A percentile compares a stretch with the other conserved stretches of the same genome.
Evolutionary conservation across 768 basidiomycete species (phyloP).

Genomic region (Amyloporia xantha): DNA sequence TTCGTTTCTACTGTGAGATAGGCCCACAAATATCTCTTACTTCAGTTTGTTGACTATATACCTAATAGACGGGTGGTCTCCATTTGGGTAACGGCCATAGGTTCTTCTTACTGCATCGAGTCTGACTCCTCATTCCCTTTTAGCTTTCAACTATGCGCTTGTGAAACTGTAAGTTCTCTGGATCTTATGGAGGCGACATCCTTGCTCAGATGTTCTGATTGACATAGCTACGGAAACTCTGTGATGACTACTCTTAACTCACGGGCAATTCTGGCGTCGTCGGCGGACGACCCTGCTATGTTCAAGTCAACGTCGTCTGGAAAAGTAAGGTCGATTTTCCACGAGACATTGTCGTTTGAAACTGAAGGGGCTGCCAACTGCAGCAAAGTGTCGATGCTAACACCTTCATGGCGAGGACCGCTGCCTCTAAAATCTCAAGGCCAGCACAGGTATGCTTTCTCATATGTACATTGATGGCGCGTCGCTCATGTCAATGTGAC

Average conservation of each 20-base stretch:
- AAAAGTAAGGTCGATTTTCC: too few relatives aligned
- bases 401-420: neutral
- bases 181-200: neutral
- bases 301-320: neutral
- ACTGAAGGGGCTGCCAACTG: too few relatives aligned
- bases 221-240: constrained; percentile 26
- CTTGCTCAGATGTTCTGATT: neutral
- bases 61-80: neutral
- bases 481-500: neutral
- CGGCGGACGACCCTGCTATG: neutral
- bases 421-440: neutral
- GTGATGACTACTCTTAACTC: constrained; percentile 28
- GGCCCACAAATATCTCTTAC: neutral
- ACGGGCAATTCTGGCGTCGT: constrained; percentile 3
- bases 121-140: constrained; percentile 3
- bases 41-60: neutral
- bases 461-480: neutral
- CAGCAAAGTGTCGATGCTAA: neutral
- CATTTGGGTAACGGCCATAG: neutral
- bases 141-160: constrained; percentile 29
- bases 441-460: neutral
- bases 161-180: constrained; percentile 19
- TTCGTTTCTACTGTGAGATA: neutral
- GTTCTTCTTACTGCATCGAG: neutral
- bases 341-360: too few relatives aligned